Percentiles rank a stretch among this genome's conserved stretches.
phyloP scores from a whole-genome alignment of 2,329 filamentous ascomycete species.

The Saccharata proteae region DNA sequence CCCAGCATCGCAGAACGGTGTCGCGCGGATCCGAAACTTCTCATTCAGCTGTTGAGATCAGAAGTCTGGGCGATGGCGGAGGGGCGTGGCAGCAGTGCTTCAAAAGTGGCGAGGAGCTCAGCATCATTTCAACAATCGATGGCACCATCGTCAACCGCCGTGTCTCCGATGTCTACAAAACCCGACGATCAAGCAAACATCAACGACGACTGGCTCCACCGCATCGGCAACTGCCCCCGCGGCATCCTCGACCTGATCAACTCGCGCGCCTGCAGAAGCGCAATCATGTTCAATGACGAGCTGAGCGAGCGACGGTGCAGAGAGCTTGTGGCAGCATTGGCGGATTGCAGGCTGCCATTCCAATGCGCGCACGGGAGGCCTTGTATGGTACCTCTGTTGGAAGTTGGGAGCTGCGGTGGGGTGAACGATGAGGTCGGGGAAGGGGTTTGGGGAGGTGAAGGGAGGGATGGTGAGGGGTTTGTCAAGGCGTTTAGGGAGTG shows the following conservation, averaged over 20 bases:
- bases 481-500: slow-evolving; percentile 7
- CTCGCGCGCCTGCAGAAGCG: slow-evolving; percentile 64
- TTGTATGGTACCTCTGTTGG: slow-evolving; percentile 36
- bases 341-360: slow-evolving; percentile 59
- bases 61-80: slow-evolving; percentile 60
- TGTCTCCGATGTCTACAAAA: neutral
- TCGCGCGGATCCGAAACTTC: slow-evolving; percentile 54
- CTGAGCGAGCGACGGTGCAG: slow-evolving; percentile 47
- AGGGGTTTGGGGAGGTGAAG: slow-evolving; percentile 2
- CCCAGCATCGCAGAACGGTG: slow-evolving; percentile 65
- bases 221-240: slow-evolving; percentile 57
- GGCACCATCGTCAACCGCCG: no score
- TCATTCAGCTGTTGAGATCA: slow-evolving; percentile 61
- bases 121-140: no score
- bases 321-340: slow-evolving; percentile 45
- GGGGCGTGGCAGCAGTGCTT: slow-evolving; percentile 7
- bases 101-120: no score
- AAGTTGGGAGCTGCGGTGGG: slow-evolving; percentile 12
- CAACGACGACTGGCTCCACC: slow-evolving; percentile 47
- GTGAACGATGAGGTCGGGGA: slow-evolving; percentile 1
- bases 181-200: slow-evolving; percentile 2
- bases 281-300: slow-evolving; percentile 76
- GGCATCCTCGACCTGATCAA: slow-evolving; percentile 67
- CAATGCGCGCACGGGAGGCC: slow-evolving; percentile 67
- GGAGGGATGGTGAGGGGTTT: slow-evolving; percentile 5